Evolutionary conservation across 768 basidiomycete species (phyloP).

Genomic region (Obba rivulosa): DNA sequence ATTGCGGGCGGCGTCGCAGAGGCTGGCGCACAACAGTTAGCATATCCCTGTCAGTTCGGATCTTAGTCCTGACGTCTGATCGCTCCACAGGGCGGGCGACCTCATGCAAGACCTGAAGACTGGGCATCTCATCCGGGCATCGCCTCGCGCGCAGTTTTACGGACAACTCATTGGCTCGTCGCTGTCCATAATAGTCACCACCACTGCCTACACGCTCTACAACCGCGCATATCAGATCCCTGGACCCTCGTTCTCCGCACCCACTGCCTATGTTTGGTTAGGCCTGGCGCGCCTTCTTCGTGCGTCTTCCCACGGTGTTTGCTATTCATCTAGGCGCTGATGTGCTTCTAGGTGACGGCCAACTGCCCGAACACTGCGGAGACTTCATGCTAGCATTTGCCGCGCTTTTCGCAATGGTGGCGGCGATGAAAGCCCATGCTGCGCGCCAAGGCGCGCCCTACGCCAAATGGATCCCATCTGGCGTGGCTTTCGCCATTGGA

Average conservation of each 20-base stretch:
- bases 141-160: constrained; percentile 91
- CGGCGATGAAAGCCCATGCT: constrained; percentile 61
- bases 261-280: constrained; percentile 93
- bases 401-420: constrained; percentile 59
- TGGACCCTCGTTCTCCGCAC: constrained; percentile 92
- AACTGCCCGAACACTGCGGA: constrained; percentile 70
- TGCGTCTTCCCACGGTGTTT: constrained; percentile 29
- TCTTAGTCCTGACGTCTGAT: neutral
- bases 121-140: constrained; percentile 86
- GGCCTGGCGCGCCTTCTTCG: constrained; percentile 70
- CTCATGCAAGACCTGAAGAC: constrained; percentile 99
- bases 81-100: constrained; percentile 72
- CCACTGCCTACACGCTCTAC: constrained; percentile 84
- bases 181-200: constrained; percentile 83
- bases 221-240: constrained; percentile 85
- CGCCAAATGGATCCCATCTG: constrained; percentile 84
- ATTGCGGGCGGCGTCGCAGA: constrained; percentile 97
- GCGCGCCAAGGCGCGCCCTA: constrained; percentile 42
- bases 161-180: constrained; percentile 89
- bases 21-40: constrained; percentile 89
- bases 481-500: constrained; percentile 92
- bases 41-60: neutral
- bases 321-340: constrained; percentile 3
- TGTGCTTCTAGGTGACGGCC: constrained; percentile 59
- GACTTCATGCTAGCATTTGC: constrained; percentile 81